Base-by-base conservation (phyloP, 1,284 basidiomycete species). In the Golubevia pallescens region DNA sequence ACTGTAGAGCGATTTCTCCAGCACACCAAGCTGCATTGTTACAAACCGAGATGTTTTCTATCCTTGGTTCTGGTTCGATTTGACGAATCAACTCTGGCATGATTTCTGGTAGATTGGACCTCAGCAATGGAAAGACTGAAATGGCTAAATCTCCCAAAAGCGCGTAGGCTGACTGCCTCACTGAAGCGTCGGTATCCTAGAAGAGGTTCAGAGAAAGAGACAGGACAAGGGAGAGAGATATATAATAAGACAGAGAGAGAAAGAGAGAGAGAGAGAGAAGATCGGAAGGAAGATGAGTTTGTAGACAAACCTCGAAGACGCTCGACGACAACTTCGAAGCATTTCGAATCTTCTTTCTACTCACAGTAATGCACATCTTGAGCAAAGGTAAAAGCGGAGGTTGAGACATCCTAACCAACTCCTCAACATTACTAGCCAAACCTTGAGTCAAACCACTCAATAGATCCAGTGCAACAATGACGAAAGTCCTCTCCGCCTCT, bases 21-120 rank as follows among this genome's bases (percentile, higher is more conserved):
- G 96, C 94, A 19, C 94, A 95, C 97, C 97, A 99, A 0, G 96
- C 95, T n/a, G 97, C 97, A 84, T 99, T 99, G 87, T 99, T 99
- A 87, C 94, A 97, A 10, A 97, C 97, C 73, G 93, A 95, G 69
- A 98, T 91, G 83, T 95, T 94, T 85, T 97, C 94, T 51, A 92
- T 89, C 82, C 93, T 93, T 2, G 93, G 92, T 80, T 95, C 93
- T 1, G 93, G 91, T 72, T 95, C 92, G 69, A 99, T 92, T 83
- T 99, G 95, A 54, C 90, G 87, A 65, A 94, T 93, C 63, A 99
- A 89, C 80, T 95, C 92, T 16, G 91, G 89, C 93, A 99, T 96
- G 83, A 98, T 91, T 38, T 90, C 89, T 0, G 92, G 90, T 87
- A 98, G 91, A 71, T 92, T 90, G 2, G 94, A 93, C 62, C 93